phyloP scores from a whole-genome alignment of 306 rosid species.

The Aeschynomene evenia region DNA sequence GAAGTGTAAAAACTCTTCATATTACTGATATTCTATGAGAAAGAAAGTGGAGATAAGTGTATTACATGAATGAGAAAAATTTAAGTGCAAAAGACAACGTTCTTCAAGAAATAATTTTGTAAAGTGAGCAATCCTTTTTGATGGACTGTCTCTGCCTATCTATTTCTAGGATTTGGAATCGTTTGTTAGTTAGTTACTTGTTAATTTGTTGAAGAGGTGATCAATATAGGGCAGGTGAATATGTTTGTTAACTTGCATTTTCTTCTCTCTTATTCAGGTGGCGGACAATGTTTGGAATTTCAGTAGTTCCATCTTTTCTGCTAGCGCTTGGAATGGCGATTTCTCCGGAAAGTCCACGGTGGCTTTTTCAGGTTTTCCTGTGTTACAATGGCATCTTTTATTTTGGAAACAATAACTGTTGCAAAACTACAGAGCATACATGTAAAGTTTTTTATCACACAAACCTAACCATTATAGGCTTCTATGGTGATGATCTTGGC shows the following conservation, averaged over 20 bases:
- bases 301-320: constrained; percentile 69
- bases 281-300: constrained; percentile 88
- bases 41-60: background rate
- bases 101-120: constrained; percentile 6
- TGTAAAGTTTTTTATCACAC: background rate
- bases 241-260: background rate
- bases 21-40: background rate
- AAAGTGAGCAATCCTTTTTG: no score
- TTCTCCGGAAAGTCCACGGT: constrained; percentile 92
- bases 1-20: background rate
- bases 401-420: constrained; percentile 1
- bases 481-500: background rate
- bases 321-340: constrained; percentile 79
- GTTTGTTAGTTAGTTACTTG: constrained; percentile 3
- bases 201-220: background rate
- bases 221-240: background rate
- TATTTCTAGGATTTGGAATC: no score
- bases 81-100: background rate
- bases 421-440: no score
- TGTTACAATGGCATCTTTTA: constrained; percentile 12
- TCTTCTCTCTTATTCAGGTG: constrained; percentile 52
- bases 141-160: no score
- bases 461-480: background rate
- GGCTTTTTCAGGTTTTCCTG: constrained; percentile 79
- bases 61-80: background rate